phyloP scores from a whole-genome alignment of 495 filamentous ascomycete genomes.

The Neurospora sublineolata region DNA sequence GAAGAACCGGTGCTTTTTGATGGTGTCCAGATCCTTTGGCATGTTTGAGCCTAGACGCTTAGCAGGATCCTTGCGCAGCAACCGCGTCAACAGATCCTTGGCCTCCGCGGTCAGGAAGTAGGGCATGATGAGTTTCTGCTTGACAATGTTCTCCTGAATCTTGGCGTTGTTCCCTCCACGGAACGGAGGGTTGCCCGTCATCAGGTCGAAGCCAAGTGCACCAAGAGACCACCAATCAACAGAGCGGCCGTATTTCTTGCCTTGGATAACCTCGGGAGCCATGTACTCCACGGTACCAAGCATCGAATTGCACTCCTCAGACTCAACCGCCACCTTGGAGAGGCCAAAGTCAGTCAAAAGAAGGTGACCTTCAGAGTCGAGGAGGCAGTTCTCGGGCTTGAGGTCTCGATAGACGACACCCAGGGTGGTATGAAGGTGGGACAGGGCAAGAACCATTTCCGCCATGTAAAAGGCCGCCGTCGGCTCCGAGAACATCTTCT shows the following conservation, averaged over 20 bases:
- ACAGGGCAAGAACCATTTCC: constrained; percentile 87
- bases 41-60: constrained; percentile 81
- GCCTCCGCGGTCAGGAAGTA: constrained; percentile 83
- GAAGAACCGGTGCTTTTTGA: constrained; percentile 95
- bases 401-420: constrained; percentile 94
- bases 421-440: constrained; percentile 80
- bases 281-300: constrained; percentile 97
- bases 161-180: constrained; percentile 80
- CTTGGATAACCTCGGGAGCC: constrained; percentile 86
- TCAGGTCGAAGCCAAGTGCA: constrained; percentile 78
- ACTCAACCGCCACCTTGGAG: constrained; percentile 81
- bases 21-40: constrained; percentile 71
- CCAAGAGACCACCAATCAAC: constrained; percentile 99
- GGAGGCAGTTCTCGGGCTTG: constrained; percentile 94
- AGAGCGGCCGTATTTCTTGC: constrained; percentile 76
- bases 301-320: constrained; percentile 72
- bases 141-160: constrained; percentile 85
- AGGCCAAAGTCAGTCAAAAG: constrained; percentile 95
- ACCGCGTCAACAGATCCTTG: constrained; percentile 79
- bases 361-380: constrained; percentile 83
- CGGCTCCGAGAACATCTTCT: constrained; percentile 84
- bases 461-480: constrained; percentile 95
- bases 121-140: constrained; percentile 74
- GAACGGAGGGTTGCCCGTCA: constrained; percentile 86
- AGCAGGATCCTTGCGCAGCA: constrained; percentile 80